Conservation (phyloP, 768 basidiomycete species). For the Hericium erinaceus region DNA sequence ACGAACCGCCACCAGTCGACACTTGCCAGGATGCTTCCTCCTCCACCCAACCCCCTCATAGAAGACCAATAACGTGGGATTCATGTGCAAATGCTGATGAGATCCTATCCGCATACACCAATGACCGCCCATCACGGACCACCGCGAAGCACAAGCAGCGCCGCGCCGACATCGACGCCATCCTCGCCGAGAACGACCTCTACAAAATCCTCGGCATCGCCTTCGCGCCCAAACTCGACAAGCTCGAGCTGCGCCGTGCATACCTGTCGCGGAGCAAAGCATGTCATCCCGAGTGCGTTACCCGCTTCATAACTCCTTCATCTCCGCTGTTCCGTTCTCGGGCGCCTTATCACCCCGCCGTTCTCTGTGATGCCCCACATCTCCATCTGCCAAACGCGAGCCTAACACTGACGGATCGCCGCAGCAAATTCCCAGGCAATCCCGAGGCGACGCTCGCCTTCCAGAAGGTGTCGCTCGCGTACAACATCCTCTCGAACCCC, state of each 20-base stretch:
- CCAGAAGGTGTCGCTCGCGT: slow-evolving; percentile 80
- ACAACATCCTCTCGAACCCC: slow-evolving; percentile 70
- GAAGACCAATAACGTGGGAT: slow-evolving; percentile 22
- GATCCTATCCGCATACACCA: slow-evolving; percentile 9
- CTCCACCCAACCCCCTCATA: slow-evolving; percentile 22
- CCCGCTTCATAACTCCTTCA: not conserved
- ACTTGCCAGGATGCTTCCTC: slow-evolving; percentile 30
- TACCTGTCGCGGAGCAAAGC: slow-evolving; percentile 67
- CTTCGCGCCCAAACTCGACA: slow-evolving; percentile 38
- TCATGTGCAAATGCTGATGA: slow-evolving; percentile 1
- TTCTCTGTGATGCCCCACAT: too few species aligned
- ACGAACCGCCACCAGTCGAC: slow-evolving; percentile 30
- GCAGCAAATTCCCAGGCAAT: slow-evolving; percentile 72
- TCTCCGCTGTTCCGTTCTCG: not conserved
- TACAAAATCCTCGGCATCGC: slow-evolving; percentile 31
- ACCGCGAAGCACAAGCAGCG: slow-evolving; percentile 1
- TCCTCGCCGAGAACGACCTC: slow-evolving; percentile 56
- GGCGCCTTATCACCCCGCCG: too few species aligned
- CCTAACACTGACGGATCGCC: not conserved
- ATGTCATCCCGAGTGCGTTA: slow-evolving; percentile 80
- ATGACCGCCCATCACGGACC: slow-evolving; percentile 9
- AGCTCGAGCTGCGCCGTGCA: slow-evolving; percentile 56
- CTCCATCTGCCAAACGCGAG: not conserved
- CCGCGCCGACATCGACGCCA: slow-evolving; percentile 34
- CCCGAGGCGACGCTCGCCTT: slow-evolving; percentile 76